These are phyloP conservation scores for Mallotus repandus DNA, from an alignment of 441 rosid genomes.

Conservation along the genomic window DNA sequence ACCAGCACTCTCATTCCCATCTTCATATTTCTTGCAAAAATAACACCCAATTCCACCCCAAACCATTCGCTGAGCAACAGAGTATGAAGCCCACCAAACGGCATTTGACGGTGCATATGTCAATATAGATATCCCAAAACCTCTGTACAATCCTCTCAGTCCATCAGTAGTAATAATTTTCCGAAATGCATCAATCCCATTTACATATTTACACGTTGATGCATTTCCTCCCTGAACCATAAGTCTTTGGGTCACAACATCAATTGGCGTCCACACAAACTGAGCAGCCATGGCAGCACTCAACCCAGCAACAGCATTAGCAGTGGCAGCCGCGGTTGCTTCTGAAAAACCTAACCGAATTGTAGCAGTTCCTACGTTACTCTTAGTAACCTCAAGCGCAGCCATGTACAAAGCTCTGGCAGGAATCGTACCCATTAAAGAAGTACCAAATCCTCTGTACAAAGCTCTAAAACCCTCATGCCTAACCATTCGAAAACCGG, in stretches of 20 bases:
- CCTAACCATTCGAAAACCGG: conserved; percentile 49
- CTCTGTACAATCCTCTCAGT: conserved; percentile 74
- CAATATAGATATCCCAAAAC: conserved; percentile 80
- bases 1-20: neutral
- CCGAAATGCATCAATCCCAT: conserved; percentile 73
- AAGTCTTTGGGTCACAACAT: conserved; percentile 87
- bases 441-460: conserved; percentile 82
- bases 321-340: conserved; percentile 50
- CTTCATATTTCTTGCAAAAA: conserved; percentile 28
- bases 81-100: conserved; percentile 88
- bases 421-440: conserved; percentile 76
- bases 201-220: conserved; percentile 50
- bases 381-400: conserved; percentile 84
- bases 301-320: conserved; percentile 75
- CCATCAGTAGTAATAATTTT: conserved; percentile 67
- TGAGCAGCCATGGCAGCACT: conserved; percentile 86
- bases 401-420: conserved; percentile 85
- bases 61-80: conserved; percentile 53
- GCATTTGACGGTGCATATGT: conserved; percentile 90
- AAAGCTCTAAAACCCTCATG: conserved; percentile 68
- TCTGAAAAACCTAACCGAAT: conserved; percentile 60
- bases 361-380: conserved; percentile 64
- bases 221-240: conserved; percentile 67
- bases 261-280: conserved; percentile 79
- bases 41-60: conserved; percentile 57